Evolutionary conservation across 2,329 filamentous ascomycete species (phyloP).

Genomic region (Fusarium heterosporum): DNA sequence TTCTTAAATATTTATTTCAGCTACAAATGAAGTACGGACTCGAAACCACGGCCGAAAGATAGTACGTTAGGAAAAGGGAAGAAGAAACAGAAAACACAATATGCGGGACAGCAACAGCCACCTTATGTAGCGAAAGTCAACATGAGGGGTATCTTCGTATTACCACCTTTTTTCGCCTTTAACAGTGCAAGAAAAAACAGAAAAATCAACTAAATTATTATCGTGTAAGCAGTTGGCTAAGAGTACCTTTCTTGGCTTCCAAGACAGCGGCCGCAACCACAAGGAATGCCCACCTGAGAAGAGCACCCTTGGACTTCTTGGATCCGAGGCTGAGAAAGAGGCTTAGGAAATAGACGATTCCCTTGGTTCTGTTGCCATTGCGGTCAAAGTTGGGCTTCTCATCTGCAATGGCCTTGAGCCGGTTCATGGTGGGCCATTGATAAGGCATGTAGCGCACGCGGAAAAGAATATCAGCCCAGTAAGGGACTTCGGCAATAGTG

Average conservation of each 20-base stretch:
- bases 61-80: conserved; percentile 1
- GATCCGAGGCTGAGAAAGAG: conserved; percentile 65
- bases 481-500: conserved; percentile 52
- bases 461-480: conserved; percentile 63
- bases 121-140: background rate
- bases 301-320: conserved; percentile 60
- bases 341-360: conserved; percentile 65
- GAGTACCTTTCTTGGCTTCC: conserved; percentile 50
- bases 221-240: conserved; percentile 49
- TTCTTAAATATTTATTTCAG: background rate
- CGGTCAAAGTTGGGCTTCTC: conserved; percentile 72
- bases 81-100: background rate
- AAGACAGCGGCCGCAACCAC: conserved; percentile 55
- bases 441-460: conserved; percentile 77
- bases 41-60: background rate
- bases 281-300: conserved; percentile 62
- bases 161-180: background rate
- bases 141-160: background rate
- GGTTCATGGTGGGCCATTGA: conserved; percentile 57
- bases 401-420: conserved; percentile 57
- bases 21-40: background rate
- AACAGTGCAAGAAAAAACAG: background rate
- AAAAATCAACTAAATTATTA: conserved; percentile 30
- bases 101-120: background rate
- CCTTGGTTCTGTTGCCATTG: conserved; percentile 63